These are phyloP conservation scores for Silene latifolia DNA, from an alignment of 148 eudicot species.

Conservation along the genomic window DNA sequence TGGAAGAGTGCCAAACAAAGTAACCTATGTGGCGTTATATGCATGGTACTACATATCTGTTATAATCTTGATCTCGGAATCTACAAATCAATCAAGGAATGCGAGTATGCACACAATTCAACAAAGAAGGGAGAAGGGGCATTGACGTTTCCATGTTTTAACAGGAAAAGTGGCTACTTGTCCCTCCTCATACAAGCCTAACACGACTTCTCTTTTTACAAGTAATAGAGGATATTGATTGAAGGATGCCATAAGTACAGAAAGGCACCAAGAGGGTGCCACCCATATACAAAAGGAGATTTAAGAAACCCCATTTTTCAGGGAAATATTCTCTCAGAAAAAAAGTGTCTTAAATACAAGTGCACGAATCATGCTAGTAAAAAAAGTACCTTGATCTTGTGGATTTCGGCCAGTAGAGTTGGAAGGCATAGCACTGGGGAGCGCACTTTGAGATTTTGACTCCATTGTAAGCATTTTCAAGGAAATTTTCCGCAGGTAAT, in stretches of 20 bases:
- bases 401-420: slow-evolving; percentile 51
- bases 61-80: neutral
- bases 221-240: no score
- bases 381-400: slow-evolving; percentile 56
- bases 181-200: no score
- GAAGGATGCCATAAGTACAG: no score
- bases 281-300: no score
- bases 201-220: no score
- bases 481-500: slow-evolving; percentile 83
- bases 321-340: neutral
- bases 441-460: slow-evolving; percentile 54
- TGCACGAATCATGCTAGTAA: no score
- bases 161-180: no score
- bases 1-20: neutral
- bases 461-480: slow-evolving; percentile 86
- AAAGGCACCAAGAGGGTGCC: no score
- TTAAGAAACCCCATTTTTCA: neutral
- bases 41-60: neutral
- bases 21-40: neutral
- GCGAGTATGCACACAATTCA: no score
- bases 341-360: neutral
- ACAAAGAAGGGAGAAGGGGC: no score
- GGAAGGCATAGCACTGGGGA: slow-evolving; percentile 47
- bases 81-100: neutral
- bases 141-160: no score